phyloP scores from a whole-genome alignment of 306 rosid species.

The Quercus aquifolioides region DNA sequence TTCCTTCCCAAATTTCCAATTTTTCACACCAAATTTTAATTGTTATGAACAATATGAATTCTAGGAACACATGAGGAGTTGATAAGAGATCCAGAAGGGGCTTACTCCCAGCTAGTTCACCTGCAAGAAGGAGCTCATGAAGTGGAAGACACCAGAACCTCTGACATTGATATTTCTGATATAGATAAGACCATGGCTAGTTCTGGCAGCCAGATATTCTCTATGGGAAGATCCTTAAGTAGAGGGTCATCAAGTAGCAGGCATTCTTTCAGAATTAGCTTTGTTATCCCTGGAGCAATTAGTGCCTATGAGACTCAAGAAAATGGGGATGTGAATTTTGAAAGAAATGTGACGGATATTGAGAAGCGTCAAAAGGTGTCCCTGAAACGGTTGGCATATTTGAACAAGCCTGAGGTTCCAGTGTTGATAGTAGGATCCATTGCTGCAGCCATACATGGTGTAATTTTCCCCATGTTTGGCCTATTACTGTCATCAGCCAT shows the following conservation, averaged over 20 bases:
- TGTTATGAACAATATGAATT: background rate
- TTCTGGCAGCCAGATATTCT: slow-evolving; percentile 24
- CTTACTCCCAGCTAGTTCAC: slow-evolving; percentile 75
- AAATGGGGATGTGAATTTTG: background rate
- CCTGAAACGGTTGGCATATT: slow-evolving; percentile 41
- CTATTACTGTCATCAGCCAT: slow-evolving; percentile 69
- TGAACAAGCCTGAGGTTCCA: slow-evolving; percentile 73
- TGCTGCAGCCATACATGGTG: slow-evolving; percentile 61
- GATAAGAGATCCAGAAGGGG: slow-evolving; percentile 55
- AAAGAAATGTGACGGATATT: background rate
- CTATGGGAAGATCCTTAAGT: slow-evolving; percentile 41
- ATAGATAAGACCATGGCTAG: slow-evolving; percentile 17
- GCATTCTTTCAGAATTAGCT: slow-evolving; percentile 30
- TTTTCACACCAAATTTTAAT: background rate
- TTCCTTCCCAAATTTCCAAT: background rate
- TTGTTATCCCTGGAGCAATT: slow-evolving; percentile 27
- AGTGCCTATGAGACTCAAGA: slow-evolving; percentile 19
- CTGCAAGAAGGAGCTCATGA: slow-evolving; percentile 56
- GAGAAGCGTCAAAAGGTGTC: slow-evolving; percentile 34
- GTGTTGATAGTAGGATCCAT: slow-evolving; percentile 57
- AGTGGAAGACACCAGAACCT: slow-evolving; percentile 12
- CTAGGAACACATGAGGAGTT: slow-evolving; percentile 75
- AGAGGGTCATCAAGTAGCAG: slow-evolving; percentile 40
- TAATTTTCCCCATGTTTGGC: slow-evolving; percentile 67
- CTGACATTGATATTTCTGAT: slow-evolving; percentile 14